Base-by-base conservation (phyloP, 2,329 filamentous ascomycete genomes). In the Fusarium tjaetaba region DNA sequence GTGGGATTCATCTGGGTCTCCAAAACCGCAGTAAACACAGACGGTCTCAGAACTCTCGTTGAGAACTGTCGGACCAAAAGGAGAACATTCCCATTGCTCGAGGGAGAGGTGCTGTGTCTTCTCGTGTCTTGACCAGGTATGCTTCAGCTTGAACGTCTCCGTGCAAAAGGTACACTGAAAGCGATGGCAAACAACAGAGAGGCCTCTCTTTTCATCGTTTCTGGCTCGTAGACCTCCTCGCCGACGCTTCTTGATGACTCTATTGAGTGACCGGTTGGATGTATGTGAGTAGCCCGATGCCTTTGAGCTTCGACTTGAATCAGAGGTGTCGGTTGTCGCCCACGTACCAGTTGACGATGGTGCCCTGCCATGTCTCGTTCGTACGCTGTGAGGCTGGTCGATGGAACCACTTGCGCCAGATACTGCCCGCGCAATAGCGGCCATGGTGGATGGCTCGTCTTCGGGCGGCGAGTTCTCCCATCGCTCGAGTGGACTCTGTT, bases 101-200 rank as follows among this genome's bases (percentile, higher is more conserved):
- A 86, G 86, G 11, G 82, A 87, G 55, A 81, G 82, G 76, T 81
- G 87, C 58, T 83, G 82, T 58, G 84, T 82, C 46, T 83, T 84
- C 63, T 89, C 88, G 68, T 89, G 88, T 26, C 88, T 80, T 41
- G 84, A 82, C 85, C 85, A 86, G 28, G 85, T 84, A 56, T 86
- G 82, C 20, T 85, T 85, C 0, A 81, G 81, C 55, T 82, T 83
- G 72, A 86, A 86, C 0, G 82, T 83, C 49, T 86, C 84, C 0
- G 84, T 84, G 61, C 85, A 86, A 52, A 86, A 86, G 0, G 85
- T 86, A 63, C 85, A 86, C 53, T 86, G 85, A 7, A 70, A 77
- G 0, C 46, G 52, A 16, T 76, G 51, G 2, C 45, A 51, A 5
- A 7, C 41, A 13, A 58, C 58, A 0, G 36, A 32, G 1, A 70